Base-by-base conservation (phyloP, 2,329 filamentous ascomycete species). In the Fusarium chuoi region DNA sequence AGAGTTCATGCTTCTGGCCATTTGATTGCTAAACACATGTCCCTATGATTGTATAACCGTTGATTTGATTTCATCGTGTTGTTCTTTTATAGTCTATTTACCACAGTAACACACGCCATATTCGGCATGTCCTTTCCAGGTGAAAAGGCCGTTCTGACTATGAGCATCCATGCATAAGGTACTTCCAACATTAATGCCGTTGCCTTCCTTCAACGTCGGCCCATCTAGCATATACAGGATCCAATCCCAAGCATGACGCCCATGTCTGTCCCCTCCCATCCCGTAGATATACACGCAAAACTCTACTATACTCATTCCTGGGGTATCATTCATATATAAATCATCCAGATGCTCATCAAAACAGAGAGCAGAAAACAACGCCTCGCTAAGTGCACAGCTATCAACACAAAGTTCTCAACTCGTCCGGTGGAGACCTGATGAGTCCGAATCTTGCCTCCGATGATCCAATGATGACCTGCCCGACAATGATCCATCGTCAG, bases 321-420 rank as follows among this genome's bases (percentile, higher is more conserved):
- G 71, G 72, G 72, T 75, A 74, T 74, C 72, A 69, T 63, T 66
- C 49, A n/a, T 59, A n/a, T 59, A 62, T 51, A 58, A 65, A 60
- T 59, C 60, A 61, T 74, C 65, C 68, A 55, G 44, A 57, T 64
- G 51, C 39, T 64, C 62, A 24, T 52, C 46, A 28, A 51, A 73
- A 70, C 54, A 75, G 41, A 55, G 48, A 63, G 45, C 48, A 62
- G 60, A 63, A 65, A 75, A 70, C 58, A 77, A 77, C 75, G 67
- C 74, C 75, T 78, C 71, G 75, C 77, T 78, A 74, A 67, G 72
- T 76, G 75, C 76, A 77, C 69, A 64, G 86, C 77, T 56, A 58
- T 68, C 52, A 45, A 59, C 65, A 67, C 64, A 71, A 39, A 41
- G 54, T 41, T 24, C 35, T 72, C 49, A 75, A 33, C 71, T 60